Percentiles rank a stretch among this genome's conserved stretches.
phyloP scores from a whole-genome alignment of 345 rosid genomes.

The Eucalyptus polybractea region DNA sequence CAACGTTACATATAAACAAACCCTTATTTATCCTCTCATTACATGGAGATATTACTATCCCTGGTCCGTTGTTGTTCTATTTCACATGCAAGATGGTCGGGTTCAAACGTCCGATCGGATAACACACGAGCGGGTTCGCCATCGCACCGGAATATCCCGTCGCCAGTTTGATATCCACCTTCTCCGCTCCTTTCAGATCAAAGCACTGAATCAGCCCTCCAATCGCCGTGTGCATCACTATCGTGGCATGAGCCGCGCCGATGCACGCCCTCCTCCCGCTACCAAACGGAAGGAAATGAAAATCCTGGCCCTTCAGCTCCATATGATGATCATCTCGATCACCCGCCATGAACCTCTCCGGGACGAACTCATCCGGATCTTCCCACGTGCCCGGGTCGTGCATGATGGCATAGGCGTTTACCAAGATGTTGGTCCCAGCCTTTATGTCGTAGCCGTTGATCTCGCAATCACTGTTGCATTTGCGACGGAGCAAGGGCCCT shows the following conservation, averaged over 20 bases:
- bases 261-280: conserved; percentile 29
- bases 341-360: conserved; percentile 7
- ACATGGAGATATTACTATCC: not conserved
- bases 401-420: conserved; percentile 16
- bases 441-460: conserved; percentile 7
- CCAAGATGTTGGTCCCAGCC: conserved; percentile 9
- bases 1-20: not conserved
- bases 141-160: conserved; percentile 24
- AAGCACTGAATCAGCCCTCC: conserved; percentile 31
- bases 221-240: conserved; percentile 14
- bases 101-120: conserved; percentile 4
- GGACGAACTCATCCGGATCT: conserved; percentile 1
- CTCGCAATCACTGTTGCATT: not conserved
- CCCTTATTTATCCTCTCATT: not conserved
- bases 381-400: conserved; percentile 8
- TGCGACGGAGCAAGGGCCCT: conserved; percentile 23
- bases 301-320: conserved; percentile 17
- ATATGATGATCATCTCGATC: not conserved
- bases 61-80: not conserved
- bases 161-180: conserved; percentile 3
- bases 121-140: conserved; percentile 10
- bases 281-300: conserved; percentile 21
- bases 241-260: conserved; percentile 13
- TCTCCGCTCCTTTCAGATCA: conserved; percentile 15
- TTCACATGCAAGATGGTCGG: not conserved